phyloP scores from a whole-genome alignment of 148 eudicot species.

The Silene uniflora region DNA sequence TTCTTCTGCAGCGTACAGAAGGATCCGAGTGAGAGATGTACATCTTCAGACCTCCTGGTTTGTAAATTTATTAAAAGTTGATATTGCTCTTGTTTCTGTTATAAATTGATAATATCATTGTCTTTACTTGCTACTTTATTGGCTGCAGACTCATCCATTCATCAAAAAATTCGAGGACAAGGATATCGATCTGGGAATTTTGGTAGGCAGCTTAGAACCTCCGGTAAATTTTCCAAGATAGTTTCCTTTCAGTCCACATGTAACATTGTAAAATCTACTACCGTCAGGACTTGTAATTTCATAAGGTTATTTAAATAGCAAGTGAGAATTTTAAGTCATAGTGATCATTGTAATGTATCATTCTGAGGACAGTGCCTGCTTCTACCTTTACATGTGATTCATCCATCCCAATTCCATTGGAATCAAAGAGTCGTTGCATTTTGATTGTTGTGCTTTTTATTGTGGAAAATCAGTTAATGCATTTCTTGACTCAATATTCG shows the following conservation, averaged over 20 bases:
- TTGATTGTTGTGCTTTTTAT: no score
- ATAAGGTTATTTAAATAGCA: constrained; percentile 7
- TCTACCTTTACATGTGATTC: no score
- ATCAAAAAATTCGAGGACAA: constrained; percentile 92
- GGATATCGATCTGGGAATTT: constrained; percentile 77
- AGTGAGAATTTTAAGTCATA: constrained; percentile 11
- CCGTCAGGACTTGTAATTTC: constrained; percentile 13
- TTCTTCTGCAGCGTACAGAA: constrained; percentile 71
- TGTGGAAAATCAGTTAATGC: no score
- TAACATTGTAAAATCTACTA: constrained; percentile 18
- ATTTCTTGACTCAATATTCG: no score
- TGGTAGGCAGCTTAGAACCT: constrained; percentile 77
- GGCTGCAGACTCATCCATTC: constrained; percentile 77
- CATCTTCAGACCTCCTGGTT: constrained; percentile 90
- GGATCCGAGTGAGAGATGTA: constrained; percentile 75
- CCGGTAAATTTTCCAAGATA: constrained; percentile 78
- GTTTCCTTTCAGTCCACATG: background rate
- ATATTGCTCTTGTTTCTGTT: background rate
- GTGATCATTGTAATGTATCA: constrained; percentile 5
- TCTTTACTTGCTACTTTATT: constrained; percentile 8
- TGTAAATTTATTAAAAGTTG: constrained; percentile 23
- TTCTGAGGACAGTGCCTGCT: background rate
- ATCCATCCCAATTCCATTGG: no score
- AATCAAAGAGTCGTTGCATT: no score
- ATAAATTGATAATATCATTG: background rate